A percentile compares a stretch with the other conserved stretches of the same genome.
These are phyloP conservation scores for Paramyrothecium sp. DNA, from an alignment of 2,329 filamentous ascomycete species.

Conservation along the genomic window DNA sequence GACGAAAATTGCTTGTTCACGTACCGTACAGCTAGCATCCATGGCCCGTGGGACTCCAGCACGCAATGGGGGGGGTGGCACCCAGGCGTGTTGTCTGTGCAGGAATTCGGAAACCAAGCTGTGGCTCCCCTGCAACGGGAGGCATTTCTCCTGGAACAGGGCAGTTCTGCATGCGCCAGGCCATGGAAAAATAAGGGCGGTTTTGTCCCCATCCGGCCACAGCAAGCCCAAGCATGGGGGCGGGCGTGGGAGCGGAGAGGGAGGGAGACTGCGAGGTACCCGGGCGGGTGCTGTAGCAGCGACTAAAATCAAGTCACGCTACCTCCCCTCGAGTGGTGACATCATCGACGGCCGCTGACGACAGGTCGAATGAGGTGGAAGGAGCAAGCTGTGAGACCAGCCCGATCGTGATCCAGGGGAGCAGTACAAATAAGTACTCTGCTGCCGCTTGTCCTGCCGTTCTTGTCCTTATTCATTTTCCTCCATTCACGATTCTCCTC, in stretches of 20 bases:
- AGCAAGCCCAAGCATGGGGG: neutral
- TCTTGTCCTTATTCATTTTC: neutral
- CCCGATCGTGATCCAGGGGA: conserved; percentile 19
- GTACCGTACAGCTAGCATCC: neutral
- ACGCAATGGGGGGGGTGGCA: neutral
- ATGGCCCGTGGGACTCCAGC: neutral
- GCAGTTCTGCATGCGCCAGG: neutral
- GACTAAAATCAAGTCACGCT: neutral
- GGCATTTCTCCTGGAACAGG: neutral
- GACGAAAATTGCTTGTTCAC: neutral
- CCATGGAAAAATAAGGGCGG: neutral
- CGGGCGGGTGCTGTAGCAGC: no score
- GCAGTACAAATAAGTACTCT: conserved; percentile 15
- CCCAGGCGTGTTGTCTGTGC: neutral
- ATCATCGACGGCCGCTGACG: conserved; percentile 36
- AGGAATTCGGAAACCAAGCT: neutral
- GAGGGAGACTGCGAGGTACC: no score
- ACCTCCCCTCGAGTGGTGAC: conserved; percentile 32
- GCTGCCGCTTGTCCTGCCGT: neutral
- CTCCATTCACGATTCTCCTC: conserved; percentile 1
- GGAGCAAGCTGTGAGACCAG: conserved; percentile 18
- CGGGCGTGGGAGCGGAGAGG: no score
- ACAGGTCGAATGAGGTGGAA: conserved; percentile 18
- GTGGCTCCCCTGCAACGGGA: neutral
- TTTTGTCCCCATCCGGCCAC: neutral